These are phyloP conservation scores for Taphrina betulina DNA, from an alignment of 1,139 yeast species.

Conservation along the genomic window DNA sequence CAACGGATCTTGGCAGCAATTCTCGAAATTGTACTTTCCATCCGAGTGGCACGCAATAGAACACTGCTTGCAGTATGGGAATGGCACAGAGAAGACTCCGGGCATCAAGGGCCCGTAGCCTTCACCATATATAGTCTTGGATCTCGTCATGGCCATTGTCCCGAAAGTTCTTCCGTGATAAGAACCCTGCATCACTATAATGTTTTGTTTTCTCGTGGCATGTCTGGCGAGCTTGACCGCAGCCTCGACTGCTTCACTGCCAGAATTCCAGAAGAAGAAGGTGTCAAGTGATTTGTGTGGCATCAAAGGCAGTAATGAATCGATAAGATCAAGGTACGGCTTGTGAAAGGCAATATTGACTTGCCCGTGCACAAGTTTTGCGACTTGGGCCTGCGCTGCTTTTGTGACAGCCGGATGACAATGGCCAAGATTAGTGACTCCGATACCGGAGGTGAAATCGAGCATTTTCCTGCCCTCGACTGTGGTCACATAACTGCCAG, in stretches of 20 bases:
- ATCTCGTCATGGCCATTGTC: constrained; percentile 77
- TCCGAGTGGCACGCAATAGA: constrained; percentile 12
- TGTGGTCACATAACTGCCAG: constrained; percentile 24
- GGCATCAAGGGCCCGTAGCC: constrained; percentile 29
- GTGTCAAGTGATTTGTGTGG: constrained; percentile 25
- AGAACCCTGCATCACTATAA: constrained; percentile 45
- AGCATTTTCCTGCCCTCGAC: constrained; percentile 24
- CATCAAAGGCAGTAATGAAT: constrained; percentile 9
- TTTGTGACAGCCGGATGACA: constrained; percentile 27
- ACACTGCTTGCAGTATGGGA: constrained; percentile 20
- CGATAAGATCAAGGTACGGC: constrained; percentile 19
- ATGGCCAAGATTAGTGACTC: constrained; percentile 26
- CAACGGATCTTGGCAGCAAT: constrained; percentile 18
- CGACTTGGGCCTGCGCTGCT: constrained; percentile 23
- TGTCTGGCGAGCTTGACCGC: constrained; percentile 79
- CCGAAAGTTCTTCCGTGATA: constrained; percentile 97
- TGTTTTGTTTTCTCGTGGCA: constrained; percentile 19
- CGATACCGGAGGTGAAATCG: constrained; percentile 30
- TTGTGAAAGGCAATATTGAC: constrained; percentile 22
- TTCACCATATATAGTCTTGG: constrained; percentile 20
- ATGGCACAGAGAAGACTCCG: constrained; percentile 25
- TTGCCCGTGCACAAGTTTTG: constrained; percentile 25
- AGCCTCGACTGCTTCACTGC: constrained; percentile 97
- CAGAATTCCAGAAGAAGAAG: constrained; percentile 81
- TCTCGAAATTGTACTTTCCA: constrained; percentile 17